Evolutionary conservation across 306 rosid species (phyloP).

Genomic region (Corylus heterophylla): DNA sequence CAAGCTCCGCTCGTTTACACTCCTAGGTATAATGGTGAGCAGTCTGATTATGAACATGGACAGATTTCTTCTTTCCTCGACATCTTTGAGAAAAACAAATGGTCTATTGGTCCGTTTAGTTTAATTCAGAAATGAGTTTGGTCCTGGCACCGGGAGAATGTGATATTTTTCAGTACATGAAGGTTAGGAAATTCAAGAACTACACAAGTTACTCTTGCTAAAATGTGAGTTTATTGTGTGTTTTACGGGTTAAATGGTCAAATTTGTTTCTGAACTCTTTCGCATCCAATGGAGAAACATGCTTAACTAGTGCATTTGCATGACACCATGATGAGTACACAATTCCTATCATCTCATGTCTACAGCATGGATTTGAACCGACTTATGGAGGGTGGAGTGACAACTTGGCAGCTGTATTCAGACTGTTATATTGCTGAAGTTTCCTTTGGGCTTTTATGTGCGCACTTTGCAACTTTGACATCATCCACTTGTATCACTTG

Average conservation of each 20-base stretch:
- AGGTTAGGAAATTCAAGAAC: conserved; percentile 3
- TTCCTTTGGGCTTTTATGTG: neutral
- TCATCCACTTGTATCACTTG: neutral
- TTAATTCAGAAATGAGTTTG: neutral
- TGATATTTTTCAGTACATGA: neutral
- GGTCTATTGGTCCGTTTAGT: neutral
- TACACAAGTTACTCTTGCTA: neutral
- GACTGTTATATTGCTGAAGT: neutral
- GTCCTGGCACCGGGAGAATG: neutral
- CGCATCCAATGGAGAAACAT: neutral
- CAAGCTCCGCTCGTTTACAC: too few species aligned
- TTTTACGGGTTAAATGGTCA: neutral
- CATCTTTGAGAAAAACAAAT: neutral
- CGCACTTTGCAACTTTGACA: neutral
- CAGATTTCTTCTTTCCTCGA: neutral
- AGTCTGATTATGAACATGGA: neutral
- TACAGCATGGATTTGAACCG: neutral
- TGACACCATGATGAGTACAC: neutral
- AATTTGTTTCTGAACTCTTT: neutral
- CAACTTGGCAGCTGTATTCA: neutral
- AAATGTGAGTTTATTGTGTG: neutral
- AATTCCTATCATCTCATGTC: neutral
- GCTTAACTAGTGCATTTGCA: neutral
- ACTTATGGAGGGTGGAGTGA: neutral
- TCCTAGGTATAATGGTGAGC: neutral